Percentiles rank a stretch among this genome's conserved stretches.
These are phyloP conservation scores for Suhomyces canberraensis DNA, from an alignment of 805 yeast genomes.

Conservation along the genomic window DNA sequence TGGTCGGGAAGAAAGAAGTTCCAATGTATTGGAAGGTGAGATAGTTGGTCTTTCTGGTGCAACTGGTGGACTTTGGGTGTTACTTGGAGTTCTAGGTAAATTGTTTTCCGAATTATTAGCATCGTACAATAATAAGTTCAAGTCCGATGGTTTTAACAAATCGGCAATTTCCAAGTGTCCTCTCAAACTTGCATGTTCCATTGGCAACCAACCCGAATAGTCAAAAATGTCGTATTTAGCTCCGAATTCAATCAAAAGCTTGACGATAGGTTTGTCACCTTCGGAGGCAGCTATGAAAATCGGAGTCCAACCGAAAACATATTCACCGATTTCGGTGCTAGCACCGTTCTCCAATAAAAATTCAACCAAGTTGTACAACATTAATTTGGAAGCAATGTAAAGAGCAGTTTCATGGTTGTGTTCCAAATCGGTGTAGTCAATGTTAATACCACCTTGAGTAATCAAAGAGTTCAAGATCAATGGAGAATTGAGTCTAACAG, in stretches of 20 bases:
- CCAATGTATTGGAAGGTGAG: neutral
- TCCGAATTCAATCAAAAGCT: slow-evolving; percentile 49
- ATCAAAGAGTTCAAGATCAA: slow-evolving; percentile 54
- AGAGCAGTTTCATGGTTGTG: slow-evolving; percentile 71
- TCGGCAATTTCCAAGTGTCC: slow-evolving; percentile 78
- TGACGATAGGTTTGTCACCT: slow-evolving; percentile 60
- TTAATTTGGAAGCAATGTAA: slow-evolving; percentile 73
- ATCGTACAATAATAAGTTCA: slow-evolving; percentile 31
- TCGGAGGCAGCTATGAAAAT: slow-evolving; percentile 86
- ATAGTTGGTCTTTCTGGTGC: neutral
- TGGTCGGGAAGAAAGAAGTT: slow-evolving; percentile 13
- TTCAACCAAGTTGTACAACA: slow-evolving; percentile 50
- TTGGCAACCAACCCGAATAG: slow-evolving; percentile 94
- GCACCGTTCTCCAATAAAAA: slow-evolving; percentile 60
- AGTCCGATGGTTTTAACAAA: slow-evolving; percentile 50
- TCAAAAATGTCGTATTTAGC: slow-evolving; percentile 60
- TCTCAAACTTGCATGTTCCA: slow-evolving; percentile 90
- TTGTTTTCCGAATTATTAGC: slow-evolving; percentile 36
- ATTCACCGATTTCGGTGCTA: slow-evolving; percentile 70
- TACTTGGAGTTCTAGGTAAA: slow-evolving; percentile 19
- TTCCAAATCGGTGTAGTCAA: slow-evolving; percentile 59
- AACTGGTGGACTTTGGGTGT: neutral
- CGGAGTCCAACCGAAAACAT: slow-evolving; percentile 91
- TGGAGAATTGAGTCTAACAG: slow-evolving; percentile 62
- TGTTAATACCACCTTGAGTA: slow-evolving; percentile 54